Conservation (phyloP, 371 early-diverging fungal species). For the Mortierella sp. region DNA sequence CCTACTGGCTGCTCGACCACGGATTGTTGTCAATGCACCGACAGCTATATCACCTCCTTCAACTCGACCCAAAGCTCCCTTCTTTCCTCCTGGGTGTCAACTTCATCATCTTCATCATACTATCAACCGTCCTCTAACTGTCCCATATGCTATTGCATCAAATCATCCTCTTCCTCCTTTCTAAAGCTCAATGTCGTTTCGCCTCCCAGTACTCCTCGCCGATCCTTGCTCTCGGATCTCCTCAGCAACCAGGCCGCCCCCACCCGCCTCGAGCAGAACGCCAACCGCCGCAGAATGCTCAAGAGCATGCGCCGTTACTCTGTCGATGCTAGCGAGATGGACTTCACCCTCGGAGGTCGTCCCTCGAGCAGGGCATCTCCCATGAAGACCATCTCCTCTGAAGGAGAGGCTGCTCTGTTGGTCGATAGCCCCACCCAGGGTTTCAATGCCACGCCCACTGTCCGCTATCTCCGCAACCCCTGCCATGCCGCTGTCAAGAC, state of each 20-base stretch:
- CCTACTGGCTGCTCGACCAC: background rate
- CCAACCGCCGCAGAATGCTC: constrained; percentile 53
- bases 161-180: constrained; percentile 12
- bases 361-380: constrained; percentile 38
- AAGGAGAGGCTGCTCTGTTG: constrained; percentile 31
- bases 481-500: constrained; percentile 55
- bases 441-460: constrained; percentile 44
- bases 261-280: constrained; percentile 49
- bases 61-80: background rate
- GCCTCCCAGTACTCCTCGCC: constrained; percentile 33
- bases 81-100: background rate
- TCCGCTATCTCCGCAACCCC: constrained; percentile 54
- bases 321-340: constrained; percentile 53
- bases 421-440: constrained; percentile 28
- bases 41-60: background rate
- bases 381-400: constrained; percentile 38
- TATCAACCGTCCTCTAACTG: constrained; percentile 15
- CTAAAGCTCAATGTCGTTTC: constrained; percentile 38
- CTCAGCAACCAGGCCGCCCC: constrained; percentile 42
- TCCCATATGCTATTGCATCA: background rate
- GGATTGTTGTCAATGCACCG: background rate
- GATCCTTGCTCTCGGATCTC: constrained; percentile 52
- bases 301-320: constrained; percentile 59
- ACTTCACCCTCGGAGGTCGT: constrained; percentile 39
- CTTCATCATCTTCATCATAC: background rate